A percentile compares a stretch with the other conserved stretches of the same genome.
phyloP scores from a whole-genome alignment of 2,329 filamentous ascomycete genomes.

The Gnomoniopsis sp. region DNA sequence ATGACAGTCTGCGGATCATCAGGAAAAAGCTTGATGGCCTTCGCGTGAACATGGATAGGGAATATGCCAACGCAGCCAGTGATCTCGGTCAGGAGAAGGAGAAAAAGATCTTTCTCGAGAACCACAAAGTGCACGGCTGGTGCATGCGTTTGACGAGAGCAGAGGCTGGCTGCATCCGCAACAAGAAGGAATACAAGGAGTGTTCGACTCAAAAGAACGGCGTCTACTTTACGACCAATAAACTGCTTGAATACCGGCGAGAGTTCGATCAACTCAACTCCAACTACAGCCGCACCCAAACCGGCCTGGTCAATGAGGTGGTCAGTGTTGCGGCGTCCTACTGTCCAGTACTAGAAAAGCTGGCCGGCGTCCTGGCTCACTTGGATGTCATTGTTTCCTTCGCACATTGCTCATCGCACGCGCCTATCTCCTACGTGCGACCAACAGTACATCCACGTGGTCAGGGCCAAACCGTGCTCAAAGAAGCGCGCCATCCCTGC shows the following conservation, averaged over 20 bases:
- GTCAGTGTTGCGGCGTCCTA: conserved; percentile 93
- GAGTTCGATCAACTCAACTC: conserved; percentile 93
- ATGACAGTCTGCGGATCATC: conserved; percentile 83
- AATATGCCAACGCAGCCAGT: conserved; percentile 71
- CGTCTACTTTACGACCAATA: conserved; percentile 92
- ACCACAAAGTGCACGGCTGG: conserved; percentile 93
- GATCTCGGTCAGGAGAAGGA: conserved; percentile 91
- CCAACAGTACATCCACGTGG: conserved; percentile 88
- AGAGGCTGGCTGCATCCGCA: conserved; percentile 89
- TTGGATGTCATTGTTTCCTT: conserved; percentile 94
- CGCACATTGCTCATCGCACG: conserved; percentile 89
- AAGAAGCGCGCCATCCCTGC: conserved; percentile 91
- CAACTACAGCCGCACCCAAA: conserved; percentile 93
- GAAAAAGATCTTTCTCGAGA: conserved; percentile 97
- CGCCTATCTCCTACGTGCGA: conserved; percentile 85
- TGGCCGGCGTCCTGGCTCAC: conserved; percentile 85
- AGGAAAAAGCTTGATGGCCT: conserved; percentile 86
- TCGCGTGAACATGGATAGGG: conserved; percentile 75
- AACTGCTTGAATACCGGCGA: conserved; percentile 73
- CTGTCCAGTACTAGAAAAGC: conserved; percentile 83
- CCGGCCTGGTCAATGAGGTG: conserved; percentile 85
- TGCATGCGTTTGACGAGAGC: conserved; percentile 90
- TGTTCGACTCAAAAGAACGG: conserved; percentile 99
- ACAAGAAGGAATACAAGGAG: conserved; percentile 86
- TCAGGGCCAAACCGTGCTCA: conserved; percentile 82